These are phyloP conservation scores for Fusarium circinatum DNA, from an alignment of 2,329 filamentous ascomycete species.

Conservation along the genomic window DNA sequence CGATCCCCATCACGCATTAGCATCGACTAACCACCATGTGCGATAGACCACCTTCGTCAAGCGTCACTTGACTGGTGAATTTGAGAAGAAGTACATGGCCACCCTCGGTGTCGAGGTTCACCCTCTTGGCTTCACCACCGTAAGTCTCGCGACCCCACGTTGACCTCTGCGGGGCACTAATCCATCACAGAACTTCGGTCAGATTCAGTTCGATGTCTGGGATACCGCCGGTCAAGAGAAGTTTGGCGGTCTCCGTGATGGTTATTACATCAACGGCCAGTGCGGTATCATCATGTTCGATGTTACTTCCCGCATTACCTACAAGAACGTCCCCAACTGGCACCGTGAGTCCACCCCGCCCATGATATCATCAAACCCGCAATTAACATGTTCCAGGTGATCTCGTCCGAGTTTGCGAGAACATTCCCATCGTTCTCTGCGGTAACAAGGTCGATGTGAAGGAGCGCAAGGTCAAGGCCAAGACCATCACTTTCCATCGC, in stretches of 20 bases:
- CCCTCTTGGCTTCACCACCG: constrained; percentile 96
- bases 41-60: constrained; percentile 98
- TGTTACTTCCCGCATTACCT: constrained; percentile 98
- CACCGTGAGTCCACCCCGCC: constrained; percentile 78
- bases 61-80: constrained; percentile 99
- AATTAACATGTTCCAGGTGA: constrained; percentile 71
- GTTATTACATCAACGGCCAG: constrained; percentile 99
- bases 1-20: constrained; percentile 12
- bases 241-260: constrained; percentile 98
- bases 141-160: constrained; percentile 65
- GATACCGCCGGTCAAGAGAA: constrained; percentile 99
- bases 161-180: constrained; percentile 42
- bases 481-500: constrained; percentile 99
- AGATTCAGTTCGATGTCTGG: constrained; percentile 99
- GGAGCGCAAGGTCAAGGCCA: constrained; percentile 99
- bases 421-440: constrained; percentile 96
- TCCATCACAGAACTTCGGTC: constrained; percentile 81
- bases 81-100: constrained; percentile 99
- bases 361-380: neutral
- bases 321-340: constrained; percentile 99
- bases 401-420: constrained; percentile 98
- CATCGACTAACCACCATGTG: constrained; percentile 33
- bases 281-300: constrained; percentile 99
- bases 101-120: constrained; percentile 99
- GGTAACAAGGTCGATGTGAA: constrained; percentile 99